Percentiles rank a stretch among this genome's conserved stretches.
Conservation (phyloP, 2,329 filamentous ascomycete species). For the Hymenoscyphus occultus region DNA sequence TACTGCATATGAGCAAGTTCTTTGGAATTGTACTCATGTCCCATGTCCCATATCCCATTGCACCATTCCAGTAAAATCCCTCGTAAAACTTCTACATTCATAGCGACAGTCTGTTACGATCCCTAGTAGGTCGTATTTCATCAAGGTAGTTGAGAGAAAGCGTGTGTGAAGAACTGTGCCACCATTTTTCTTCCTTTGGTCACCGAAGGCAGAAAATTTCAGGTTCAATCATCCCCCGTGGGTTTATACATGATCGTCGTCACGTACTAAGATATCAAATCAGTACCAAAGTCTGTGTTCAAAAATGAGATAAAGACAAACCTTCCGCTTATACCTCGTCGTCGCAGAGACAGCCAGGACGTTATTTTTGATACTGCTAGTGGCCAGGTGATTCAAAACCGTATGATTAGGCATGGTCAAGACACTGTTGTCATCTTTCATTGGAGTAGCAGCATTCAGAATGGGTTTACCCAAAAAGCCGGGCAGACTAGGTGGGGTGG, state of each 20-base stretch:
- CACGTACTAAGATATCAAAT: constrained; percentile 68
- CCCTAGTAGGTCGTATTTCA: not conserved
- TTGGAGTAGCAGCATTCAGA: constrained; percentile 81
- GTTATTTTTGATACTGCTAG: constrained; percentile 96
- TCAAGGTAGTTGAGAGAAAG: not conserved
- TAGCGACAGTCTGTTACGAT: not conserved
- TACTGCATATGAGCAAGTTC: no score
- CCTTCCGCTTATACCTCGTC: constrained; percentile 96
- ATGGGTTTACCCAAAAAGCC: constrained; percentile 94
- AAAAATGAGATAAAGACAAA: constrained; percentile 39
- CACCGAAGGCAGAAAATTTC: not conserved
- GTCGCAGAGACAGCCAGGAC: constrained; percentile 94
- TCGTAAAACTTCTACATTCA: no score
- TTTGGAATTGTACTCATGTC: no score
- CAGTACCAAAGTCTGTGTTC: not conserved
- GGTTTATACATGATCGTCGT: constrained; percentile 98
- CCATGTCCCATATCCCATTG: no score
- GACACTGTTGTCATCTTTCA: constrained; percentile 98
- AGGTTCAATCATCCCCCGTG: constrained; percentile 46
- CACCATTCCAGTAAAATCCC: no score
- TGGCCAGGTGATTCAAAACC: constrained; percentile 92
- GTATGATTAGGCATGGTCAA: constrained; percentile 97
- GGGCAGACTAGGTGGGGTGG: constrained; percentile 79
- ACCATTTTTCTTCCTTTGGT: not conserved
- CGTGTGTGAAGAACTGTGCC: not conserved